These are phyloP conservation scores for Nectriaceae sp. DNA, from an alignment of 2,329 filamentous ascomycete genomes.

Conservation along the genomic window DNA sequence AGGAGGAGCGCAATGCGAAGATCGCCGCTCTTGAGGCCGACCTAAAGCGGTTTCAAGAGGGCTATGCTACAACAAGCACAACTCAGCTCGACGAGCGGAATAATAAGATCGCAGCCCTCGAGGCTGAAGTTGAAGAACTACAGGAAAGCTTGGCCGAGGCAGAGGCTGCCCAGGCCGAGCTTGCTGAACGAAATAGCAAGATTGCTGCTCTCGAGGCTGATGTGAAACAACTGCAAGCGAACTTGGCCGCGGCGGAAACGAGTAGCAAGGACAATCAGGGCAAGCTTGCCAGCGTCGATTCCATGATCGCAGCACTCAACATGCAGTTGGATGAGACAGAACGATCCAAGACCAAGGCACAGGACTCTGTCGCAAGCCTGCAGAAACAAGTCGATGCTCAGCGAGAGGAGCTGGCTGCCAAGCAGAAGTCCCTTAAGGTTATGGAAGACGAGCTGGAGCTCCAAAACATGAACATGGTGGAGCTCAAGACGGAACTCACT, in stretches of 20 bases:
- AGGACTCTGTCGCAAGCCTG: slow-evolving; percentile 29
- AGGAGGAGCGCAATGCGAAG: slow-evolving; percentile 42
- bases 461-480: slow-evolving; percentile 54
- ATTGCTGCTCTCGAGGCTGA: slow-evolving; percentile 45
- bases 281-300: slow-evolving; percentile 34
- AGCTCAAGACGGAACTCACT: slow-evolving; percentile 63
- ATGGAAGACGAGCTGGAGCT: slow-evolving; percentile 54
- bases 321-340: slow-evolving; percentile 33
- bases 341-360: slow-evolving; percentile 27
- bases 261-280: slow-evolving; percentile 39
- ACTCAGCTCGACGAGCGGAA: slow-evolving; percentile 35
- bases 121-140: slow-evolving; percentile 24
- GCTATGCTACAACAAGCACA: slow-evolving; percentile 9
- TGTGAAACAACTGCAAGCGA: slow-evolving; percentile 26
- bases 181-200: slow-evolving; percentile 43
- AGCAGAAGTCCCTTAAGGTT: slow-evolving; percentile 47
- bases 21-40: slow-evolving; percentile 44
- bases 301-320: slow-evolving; percentile 27
- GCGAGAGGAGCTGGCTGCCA: slow-evolving; percentile 27
- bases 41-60: slow-evolving; percentile 39
- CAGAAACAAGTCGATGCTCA: slow-evolving; percentile 24
- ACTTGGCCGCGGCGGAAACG: slow-evolving; percentile 36
- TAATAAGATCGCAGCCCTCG: slow-evolving; percentile 43
- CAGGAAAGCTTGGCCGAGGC: slow-evolving; percentile 20
- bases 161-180: slow-evolving; percentile 15